Base-by-base conservation (phyloP, 2,329 filamentous ascomycete species). In the Beauveria pseudobassiana region DNA sequence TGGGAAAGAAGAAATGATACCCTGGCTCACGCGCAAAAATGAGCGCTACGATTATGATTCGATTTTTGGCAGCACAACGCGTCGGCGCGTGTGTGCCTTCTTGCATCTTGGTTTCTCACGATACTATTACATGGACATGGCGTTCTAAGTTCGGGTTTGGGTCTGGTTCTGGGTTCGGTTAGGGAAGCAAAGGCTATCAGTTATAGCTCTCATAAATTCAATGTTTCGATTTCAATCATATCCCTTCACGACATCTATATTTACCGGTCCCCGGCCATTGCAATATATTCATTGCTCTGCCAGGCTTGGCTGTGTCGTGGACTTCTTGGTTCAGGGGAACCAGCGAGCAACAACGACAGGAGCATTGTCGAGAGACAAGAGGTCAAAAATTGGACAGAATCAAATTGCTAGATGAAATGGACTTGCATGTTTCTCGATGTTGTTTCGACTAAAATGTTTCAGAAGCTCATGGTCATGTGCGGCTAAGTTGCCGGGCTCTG, bases 1-100 rank as follows among this genome's bases (percentile, higher is more conserved):
- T 76, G 63, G 74, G 74, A 26, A 76, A 72, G 70, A 76, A 72
- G 65, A 71, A 71, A 58, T 75, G 64, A 74, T 59, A 38, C 20
- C 45, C 43, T 12, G 26, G 14, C 18, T 28, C 24, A 2, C 14
- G 24, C 5, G 34, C 40, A 14, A 43, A 30, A 4, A 45, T 2
- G 18, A 16, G 18, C 20, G 40, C 38, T n/a, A 48, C 16, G 34
- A 58, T 26, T 16, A 42, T 14, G 45, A 58, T 42, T 9, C 5
- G 46, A 50, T 6, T 42, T 50, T 7, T 12, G 55, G 54, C n/a
- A 40, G 28, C 12, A 49, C 30, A 26, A 26, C 8, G 16, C 14
- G 20, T 40, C 22, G 48, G 24, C 38, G 38, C 20, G 52, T 34
- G 30, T 38, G 45, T 20, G 43, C n/a, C 49, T 58, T n/a, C 5